Base-by-base conservation (phyloP, 2,329 filamentous ascomycete genomes). In the Phaeosphaeria sp. region DNA sequence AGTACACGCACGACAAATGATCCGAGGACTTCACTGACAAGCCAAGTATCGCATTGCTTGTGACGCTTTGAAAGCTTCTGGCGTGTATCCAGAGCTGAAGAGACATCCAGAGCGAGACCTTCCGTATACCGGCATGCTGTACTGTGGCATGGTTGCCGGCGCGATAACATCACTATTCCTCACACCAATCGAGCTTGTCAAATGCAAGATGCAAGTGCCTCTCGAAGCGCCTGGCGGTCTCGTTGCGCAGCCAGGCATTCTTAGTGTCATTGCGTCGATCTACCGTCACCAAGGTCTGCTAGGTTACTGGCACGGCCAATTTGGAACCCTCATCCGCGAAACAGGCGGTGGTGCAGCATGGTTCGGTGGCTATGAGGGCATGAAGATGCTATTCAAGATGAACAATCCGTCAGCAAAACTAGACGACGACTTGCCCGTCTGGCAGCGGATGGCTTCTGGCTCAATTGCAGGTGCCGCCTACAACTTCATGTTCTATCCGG, bases 401-500 rank as follows among this genome's bases (percentile, higher is more conserved):
- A 77, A 82, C 13, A 66, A 67, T 39, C 39, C 39, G 15, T 56
- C 61, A 7, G 21, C 80, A 82, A 71, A 80, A 72, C 69, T 83
- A 4, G 80, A 84, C 48, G 82, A 87, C 0, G 82, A 87, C 1
- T 80, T 97, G 9, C 90, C 92, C 5, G 77, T 97, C 5, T 91
- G 91, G 84, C 92, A 97, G 78, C 93, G 96, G 76, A 92, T 96
- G 72, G 75, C 92, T 20, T 91, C 93, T 1, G 94, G 94, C 43
- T 94, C 94, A 2, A 87, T 89, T 7, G 95, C 94, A 3, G 95
- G 95, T 52, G 91, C 97, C 81, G 89, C 88, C 36, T 99, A 99
- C 80, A 99, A 99, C 76, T 98, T 98, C 74, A 81, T 96, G 21
- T 97, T 98, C 82, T 99, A 95, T 76, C 95, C 95, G 0, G 95